Evolutionary conservation across 176 grass and related monocot genomes (phyloP).

Genomic region (Triticum aestivum): IWGSC_CS_RefSeq_v2.1 NC_057813.1:92580837-92581336

Average conservation of each 20-base stretch:
- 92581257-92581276: conserved; percentile 52
- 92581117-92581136: conserved; percentile 12
- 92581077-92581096: background rate
- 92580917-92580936: background rate
- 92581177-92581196: conserved; percentile 73
- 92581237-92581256: conserved; percentile 75
- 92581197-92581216: conserved; percentile 87
- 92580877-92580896: background rate
- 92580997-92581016: conserved; percentile 1
- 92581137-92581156: conserved; percentile 53
- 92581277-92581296: background rate
- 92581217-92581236: conserved; percentile 87
- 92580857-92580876: background rate
- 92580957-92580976: background rate
- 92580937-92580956: background rate
- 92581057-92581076: conserved; percentile 8
- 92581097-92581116: background rate
- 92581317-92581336: no score
- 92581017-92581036: background rate
- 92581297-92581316: conserved; percentile 1
- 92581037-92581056: background rate
- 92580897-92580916: background rate
- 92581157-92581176: conserved; percentile 55
- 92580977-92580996: background rate
- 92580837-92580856: background rate